Evolutionary conservation across 257 asterid species (phyloP).

Genomic region (Nicotiana benthamiana): DNA sequence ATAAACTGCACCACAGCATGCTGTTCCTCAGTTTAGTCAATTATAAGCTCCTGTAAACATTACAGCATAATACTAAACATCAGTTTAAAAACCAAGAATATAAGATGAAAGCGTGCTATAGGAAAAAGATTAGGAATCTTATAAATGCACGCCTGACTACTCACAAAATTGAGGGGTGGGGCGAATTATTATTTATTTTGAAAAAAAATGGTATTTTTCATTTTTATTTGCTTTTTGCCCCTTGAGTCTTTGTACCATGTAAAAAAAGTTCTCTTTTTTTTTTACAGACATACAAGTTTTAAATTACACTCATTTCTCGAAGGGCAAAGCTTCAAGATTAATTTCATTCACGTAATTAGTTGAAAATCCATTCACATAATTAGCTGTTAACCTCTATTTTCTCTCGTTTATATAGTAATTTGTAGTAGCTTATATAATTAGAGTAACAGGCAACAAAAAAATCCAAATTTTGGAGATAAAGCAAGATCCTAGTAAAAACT

Average conservation of each 20-base stretch:
- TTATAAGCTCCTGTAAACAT: conserved; percentile 28
- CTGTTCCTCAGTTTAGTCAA: conserved; percentile 41
- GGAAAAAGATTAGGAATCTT: background rate
- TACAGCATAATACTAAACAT: background rate
- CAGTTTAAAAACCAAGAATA: background rate
- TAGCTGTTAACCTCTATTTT: background rate
- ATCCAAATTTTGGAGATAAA: background rate
- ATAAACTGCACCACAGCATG: conserved; percentile 78
- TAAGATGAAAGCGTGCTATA: background rate
- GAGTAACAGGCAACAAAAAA: background rate
- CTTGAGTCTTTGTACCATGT: background rate
- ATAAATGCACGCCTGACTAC: background rate
- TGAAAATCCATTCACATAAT: background rate
- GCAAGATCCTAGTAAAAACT: background rate
- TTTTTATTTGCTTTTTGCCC: background rate
- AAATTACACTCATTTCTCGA: too few relatives aligned
- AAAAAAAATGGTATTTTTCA: background rate
- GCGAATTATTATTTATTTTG: background rate
- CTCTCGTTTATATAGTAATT: background rate
- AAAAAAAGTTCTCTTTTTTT: too few relatives aligned
- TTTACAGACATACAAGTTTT: too few relatives aligned
- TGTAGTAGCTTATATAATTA: background rate
- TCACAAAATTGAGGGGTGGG: background rate
- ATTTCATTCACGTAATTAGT: too few relatives aligned
- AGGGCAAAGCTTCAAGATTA: too few relatives aligned